Base-by-base conservation (phyloP, 768 basidiomycete genomes). In the Dioszegia crocea region DNA sequence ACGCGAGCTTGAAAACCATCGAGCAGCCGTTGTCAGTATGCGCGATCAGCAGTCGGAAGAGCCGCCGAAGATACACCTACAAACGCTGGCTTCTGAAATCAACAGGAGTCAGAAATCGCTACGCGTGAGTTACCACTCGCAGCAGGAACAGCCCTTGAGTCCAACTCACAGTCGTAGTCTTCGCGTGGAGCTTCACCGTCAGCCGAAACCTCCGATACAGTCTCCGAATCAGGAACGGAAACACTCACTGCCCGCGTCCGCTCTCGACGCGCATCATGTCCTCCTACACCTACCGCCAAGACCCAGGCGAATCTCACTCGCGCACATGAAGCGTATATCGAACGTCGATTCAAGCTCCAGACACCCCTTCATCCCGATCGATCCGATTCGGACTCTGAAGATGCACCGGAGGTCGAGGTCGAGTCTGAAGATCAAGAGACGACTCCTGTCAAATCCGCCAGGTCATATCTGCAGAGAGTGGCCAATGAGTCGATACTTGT, bases 361-460 rank as follows among this genome's bases (percentile, higher is more conserved):
- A 51, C 49, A 8, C 49, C 49, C 19, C 36, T 51, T 5, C 31
- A 36, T 36, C 49, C 49, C 49, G 49, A 33, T 38, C 9, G 36
- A 4, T 23, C 33, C 14, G 33, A 19, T 3, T 38, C 49, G 4
- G 45, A 46, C 14, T 21, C 33, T n/a, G n/a, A n/a, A n/a, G n/a
- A n/a, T n/a, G n/a, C n/a, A n/a, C n/a, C n/a, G 33, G 33, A 33
- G 33, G 33, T 14, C 14, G 33, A 33, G 33, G 33, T 33, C 33
- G 33, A n/a, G n/a, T n/a, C n/a, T n/a, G n/a, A 33, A 33, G 33
- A 33, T 6, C 6, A 33, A 33, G 14, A 33, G 6, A 33, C 14
- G 8, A 33, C 33, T 33, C 33, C 33, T 6, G 33, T 33, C 33
- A 6, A 33, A 33, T 33, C 14, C 6, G 8, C 33, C 6, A 33